Conservation (phyloP, 2,329 filamentous ascomycete genomes). For the Emmonsia crescens region DNA sequence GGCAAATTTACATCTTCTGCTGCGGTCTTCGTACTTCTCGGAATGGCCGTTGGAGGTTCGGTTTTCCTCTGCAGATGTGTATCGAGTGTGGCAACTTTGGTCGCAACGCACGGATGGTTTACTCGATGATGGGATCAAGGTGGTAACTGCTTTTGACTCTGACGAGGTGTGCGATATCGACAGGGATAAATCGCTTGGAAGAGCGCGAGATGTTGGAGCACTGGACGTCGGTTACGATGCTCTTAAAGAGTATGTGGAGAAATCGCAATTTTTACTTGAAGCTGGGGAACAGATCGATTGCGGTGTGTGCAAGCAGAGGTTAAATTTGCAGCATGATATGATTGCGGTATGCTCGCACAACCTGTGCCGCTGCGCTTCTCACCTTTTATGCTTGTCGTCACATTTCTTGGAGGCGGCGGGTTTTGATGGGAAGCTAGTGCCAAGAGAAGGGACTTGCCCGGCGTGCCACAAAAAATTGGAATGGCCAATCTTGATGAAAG, state of each 20-base stretch:
- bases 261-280: slow-evolving; percentile 36
- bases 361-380: slow-evolving; percentile 40
- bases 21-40: slow-evolving; percentile 67
- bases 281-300: slow-evolving; percentile 32
- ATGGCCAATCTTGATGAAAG: slow-evolving; percentile 74
- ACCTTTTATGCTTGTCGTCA: slow-evolving; percentile 46
- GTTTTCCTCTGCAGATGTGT: slow-evolving; percentile 64
- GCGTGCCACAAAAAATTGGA: slow-evolving; percentile 50
- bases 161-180: slow-evolving; percentile 5
- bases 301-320: slow-evolving; percentile 36
- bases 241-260: slow-evolving; percentile 42
- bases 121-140: slow-evolving; percentile 39
- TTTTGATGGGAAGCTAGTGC: slow-evolving; percentile 44
- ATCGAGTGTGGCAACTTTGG: slow-evolving; percentile 56
- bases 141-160: slow-evolving; percentile 43
- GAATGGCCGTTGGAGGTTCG: slow-evolving; percentile 73
- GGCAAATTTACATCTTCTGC: slow-evolving; percentile 69
- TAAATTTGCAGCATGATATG: slow-evolving; percentile 31
- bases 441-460: slow-evolving; percentile 60
- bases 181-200: slow-evolving; percentile 9
- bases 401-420: slow-evolving; percentile 38
- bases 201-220: slow-evolving; percentile 1
- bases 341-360: slow-evolving; percentile 43
- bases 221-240: slow-evolving; percentile 24
- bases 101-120: slow-evolving; percentile 39